Evolutionary conservation across 2,329 filamentous ascomycete genomes (phyloP).

Genomic region (Penicillium thymicola): DNA sequence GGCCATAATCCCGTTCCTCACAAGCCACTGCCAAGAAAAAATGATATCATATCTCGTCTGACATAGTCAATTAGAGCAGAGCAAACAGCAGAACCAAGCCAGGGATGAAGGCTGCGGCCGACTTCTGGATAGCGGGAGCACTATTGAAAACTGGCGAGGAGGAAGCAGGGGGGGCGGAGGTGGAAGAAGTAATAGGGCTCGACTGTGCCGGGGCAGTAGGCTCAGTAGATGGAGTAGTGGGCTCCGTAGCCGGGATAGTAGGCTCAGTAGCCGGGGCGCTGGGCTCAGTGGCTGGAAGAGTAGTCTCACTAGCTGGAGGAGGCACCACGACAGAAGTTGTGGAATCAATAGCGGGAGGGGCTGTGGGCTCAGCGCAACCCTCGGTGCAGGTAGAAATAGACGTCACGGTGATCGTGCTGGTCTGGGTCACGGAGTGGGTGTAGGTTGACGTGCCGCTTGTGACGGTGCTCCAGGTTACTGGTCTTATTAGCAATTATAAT

Average conservation of each 20-base stretch:
- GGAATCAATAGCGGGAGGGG: neutral
- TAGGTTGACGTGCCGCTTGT: constrained; percentile 21
- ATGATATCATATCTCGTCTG: neutral
- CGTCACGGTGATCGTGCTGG: constrained; percentile 23
- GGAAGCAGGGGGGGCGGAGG: constrained; percentile 4
- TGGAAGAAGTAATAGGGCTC: neutral
- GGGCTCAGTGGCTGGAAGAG: too few relatives aligned
- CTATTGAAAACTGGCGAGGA: constrained; percentile 17
- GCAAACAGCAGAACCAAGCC: constrained; percentile 16
- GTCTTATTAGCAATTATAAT: constrained; percentile 10
- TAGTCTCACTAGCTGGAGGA: neutral
- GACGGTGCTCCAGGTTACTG: constrained; percentile 23
- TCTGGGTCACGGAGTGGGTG: constrained; percentile 25
- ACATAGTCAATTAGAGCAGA: constrained; percentile 13
- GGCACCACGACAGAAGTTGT: neutral
- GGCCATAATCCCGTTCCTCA: too few relatives aligned
- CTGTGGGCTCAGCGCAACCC: constrained; percentile 12
- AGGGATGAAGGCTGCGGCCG: constrained; percentile 15
- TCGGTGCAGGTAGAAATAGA: constrained; percentile 22
- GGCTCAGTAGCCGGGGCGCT: neutral
- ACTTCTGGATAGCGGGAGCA: constrained; percentile 17
- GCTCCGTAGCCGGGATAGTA: neutral
- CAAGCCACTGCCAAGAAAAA: neutral
- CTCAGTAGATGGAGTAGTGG: neutral
- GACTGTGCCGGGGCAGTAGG: neutral